Percentiles rank a stretch among this genome's conserved stretches.
Conservation (phyloP, 306 rosid species). For the Luffa aegyptiaca region DNA sequence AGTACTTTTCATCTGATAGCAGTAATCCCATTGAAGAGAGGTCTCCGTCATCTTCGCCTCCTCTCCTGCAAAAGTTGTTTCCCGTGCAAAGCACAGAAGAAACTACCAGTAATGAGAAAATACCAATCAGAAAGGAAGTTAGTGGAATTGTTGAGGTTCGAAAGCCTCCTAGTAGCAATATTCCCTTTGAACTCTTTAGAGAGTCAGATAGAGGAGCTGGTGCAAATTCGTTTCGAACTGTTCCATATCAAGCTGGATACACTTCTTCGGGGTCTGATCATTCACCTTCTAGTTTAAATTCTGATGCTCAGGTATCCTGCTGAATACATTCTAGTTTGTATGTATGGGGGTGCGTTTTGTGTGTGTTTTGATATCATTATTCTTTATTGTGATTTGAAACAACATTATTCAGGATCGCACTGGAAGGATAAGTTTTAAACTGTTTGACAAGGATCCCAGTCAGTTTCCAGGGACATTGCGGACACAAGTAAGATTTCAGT, state of each 20-base stretch:
- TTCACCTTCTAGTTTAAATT: conserved; percentile 83
- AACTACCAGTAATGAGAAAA: conserved; percentile 30
- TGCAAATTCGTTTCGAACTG: conserved; percentile 43
- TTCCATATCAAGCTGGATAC: conserved; percentile 70
- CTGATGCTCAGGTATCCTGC: conserved; percentile 65
- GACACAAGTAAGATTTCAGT: conserved; percentile 47
- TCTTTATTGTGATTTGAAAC: conserved; percentile 6
- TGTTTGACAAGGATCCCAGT: conserved; percentile 86
- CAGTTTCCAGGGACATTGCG: conserved; percentile 70
- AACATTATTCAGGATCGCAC: conserved; percentile 58
- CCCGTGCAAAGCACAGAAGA: conserved; percentile 43
- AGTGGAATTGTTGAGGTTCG: conserved; percentile 28
- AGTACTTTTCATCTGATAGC: conserved; percentile 84
- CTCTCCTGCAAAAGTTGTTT: conserved; percentile 52
- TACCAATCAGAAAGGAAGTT: conserved; percentile 21
- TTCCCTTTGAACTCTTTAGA: conserved; percentile 67
- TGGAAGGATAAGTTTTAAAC: conserved; percentile 71
- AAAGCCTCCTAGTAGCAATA: conserved; percentile 31
- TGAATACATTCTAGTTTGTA: background rate
- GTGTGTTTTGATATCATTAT: background rate
- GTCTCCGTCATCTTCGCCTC: conserved; percentile 76
- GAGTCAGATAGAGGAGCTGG: conserved; percentile 42
- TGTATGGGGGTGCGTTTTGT: background rate
- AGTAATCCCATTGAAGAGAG: conserved; percentile 72
- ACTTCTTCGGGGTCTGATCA: conserved; percentile 81